Conservation (phyloP, 2,329 filamentous ascomycete genomes). For the Madurella mycetomatis region DNA sequence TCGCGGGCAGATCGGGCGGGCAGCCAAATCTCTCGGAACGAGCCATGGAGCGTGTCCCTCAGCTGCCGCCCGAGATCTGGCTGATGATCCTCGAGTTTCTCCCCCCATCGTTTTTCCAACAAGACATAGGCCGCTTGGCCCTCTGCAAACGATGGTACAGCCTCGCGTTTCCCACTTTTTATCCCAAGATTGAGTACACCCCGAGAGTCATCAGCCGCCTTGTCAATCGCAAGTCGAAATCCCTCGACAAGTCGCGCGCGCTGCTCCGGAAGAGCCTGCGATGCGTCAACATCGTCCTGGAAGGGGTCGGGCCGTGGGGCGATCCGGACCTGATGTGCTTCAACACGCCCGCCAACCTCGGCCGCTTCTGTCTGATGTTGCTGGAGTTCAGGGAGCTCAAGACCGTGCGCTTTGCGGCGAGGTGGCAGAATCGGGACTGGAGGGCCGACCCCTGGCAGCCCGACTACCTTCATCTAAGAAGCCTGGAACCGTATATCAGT, state of each 20-base stretch:
- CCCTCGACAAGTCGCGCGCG: conserved; percentile 8
- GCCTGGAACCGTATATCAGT: conserved; percentile 13
- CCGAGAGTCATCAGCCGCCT: conserved; percentile 20
- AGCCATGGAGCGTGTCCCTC: conserved; percentile 1
- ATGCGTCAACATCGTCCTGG: conserved; percentile 17
- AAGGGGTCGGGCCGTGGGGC: not conserved
- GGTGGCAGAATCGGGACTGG: conserved; percentile 13
- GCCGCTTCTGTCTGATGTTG: conserved; percentile 12
- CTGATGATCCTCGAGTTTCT: conserved; percentile 20
- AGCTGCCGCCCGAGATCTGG: conserved; percentile 21
- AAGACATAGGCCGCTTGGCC: conserved; percentile 18
- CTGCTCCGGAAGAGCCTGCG: conserved; percentile 14
- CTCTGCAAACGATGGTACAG: conserved; percentile 20
- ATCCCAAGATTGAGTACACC: conserved; percentile 19
- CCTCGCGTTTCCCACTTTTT: conserved; percentile 17
- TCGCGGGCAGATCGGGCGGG: not conserved
- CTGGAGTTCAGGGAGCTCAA: conserved; percentile 14
- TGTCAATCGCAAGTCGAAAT: conserved; percentile 13
- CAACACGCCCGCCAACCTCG: conserved; percentile 17
- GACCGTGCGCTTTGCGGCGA: conserved; percentile 14
- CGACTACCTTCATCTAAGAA: conserved; percentile 10
- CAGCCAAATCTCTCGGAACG: not conserved
- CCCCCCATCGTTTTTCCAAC: conserved; percentile 20
- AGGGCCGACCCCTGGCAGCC: conserved; percentile 13
- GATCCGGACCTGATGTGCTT: conserved; percentile 5